Base-by-base conservation (phyloP, 176 grass and related monocot species). In the Phyllostachys edulis region DNA sequence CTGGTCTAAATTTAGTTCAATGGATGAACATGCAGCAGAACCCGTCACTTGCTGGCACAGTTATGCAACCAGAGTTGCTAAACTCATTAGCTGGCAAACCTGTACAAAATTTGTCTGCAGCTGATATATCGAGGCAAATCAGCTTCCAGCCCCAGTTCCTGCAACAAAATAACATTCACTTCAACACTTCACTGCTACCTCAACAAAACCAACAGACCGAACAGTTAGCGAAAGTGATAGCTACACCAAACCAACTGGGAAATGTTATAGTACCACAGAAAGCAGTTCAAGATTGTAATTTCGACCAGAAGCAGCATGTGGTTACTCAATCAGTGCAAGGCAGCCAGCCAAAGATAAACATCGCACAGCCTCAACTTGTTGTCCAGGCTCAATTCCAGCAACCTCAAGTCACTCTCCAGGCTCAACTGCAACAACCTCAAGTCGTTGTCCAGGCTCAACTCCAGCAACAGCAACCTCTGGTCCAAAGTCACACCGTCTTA, bases 11-110 rank as follows among this genome's bases (percentile, higher is more conserved):
- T 82, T 85, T 91, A 84, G 92, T 74, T 75, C 89, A 94, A 68
- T 91, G 92, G 89, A 94, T 93, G 88, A 93, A 83, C 64, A 89
- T 87, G 89, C 92, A 94, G 77, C 86, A 91, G 51, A 89, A 85
- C 57, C 37, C 86, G 37, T 86, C 83, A 0, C 85, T 94, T 16
- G 18, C 83, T 40, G 80, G 75, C 80, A 68, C 89, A 57, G 40
- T 77, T 52, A 80, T 85, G 80, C 92, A 91, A 84, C 75, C 89
- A 24, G 92, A 94, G 55, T 85, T 85, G 60, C 74, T 94, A 44
- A 79, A 79, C 42, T 87, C 92, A 5, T 76, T 91, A 86, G 21
- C 57, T 84, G 89, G 92, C 55, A 82, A 88, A 74, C 70, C 79
- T 63, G 82, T 91, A 71, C 89, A 89, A 74, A 91, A 76, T 84